These are phyloP conservation scores for Ajuga reptans DNA, from an alignment of 305 asterid genomes.

Conservation along the genomic window DNA sequence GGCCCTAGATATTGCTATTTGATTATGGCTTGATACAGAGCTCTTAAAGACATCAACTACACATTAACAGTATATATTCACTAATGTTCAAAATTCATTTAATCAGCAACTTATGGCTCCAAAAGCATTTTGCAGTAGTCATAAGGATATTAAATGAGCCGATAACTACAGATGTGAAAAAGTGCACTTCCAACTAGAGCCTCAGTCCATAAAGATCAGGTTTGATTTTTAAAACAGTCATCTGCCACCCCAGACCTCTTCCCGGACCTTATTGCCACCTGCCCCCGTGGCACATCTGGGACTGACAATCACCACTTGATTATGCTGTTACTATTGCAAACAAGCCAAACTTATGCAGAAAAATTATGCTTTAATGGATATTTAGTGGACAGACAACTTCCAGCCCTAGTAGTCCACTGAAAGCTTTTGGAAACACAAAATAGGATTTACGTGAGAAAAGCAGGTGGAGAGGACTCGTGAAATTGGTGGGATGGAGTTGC, in stretches of 20 bases:
- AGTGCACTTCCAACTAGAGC: not conserved
- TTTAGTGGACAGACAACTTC: not conserved
- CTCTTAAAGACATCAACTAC: constrained; percentile 2
- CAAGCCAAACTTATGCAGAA: not conserved
- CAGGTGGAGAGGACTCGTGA: not conserved
- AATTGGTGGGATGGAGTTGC: too few species aligned
- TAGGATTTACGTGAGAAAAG: not conserved
- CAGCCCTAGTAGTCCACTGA: not conserved
- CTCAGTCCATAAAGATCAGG: not conserved
- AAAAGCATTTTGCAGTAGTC: constrained; percentile 1
- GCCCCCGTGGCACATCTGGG: not conserved
- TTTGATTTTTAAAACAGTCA: not conserved
- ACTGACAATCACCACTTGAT: not conserved
- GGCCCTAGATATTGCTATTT: not conserved
- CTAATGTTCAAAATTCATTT: constrained; percentile 2
- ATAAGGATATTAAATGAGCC: not conserved
- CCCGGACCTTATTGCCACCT: not conserved
- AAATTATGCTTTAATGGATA: not conserved
- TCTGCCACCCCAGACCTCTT: not conserved
- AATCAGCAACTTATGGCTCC: not conserved
- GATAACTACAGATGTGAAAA: not conserved
- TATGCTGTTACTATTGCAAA: not conserved
- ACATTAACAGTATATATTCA: not conserved
- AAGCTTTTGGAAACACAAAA: not conserved
- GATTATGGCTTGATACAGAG: constrained; percentile 1